Evolutionary conservation across 805 yeast species (phyloP), one percentile per base, ranked within the genome.

Genomic region (Saccharomyces jurei): DNA sequence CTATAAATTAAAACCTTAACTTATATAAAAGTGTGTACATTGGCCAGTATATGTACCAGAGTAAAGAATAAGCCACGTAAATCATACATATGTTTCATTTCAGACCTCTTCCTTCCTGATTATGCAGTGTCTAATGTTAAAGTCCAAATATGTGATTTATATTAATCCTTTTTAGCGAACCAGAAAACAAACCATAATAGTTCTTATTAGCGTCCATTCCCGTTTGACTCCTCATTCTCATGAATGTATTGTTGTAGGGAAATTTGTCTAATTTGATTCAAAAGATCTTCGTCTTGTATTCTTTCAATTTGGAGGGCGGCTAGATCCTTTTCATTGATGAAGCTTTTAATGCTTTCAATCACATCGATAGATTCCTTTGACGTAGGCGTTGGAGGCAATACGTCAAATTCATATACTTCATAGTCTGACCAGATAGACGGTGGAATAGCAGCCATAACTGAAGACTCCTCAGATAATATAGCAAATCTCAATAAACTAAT

Each of bases 391-490:
- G 95, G 94, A 1, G 95, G 91, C 25, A 87, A 66, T 2, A 85
- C 78, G 67, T 87, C 95, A 63, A 79, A 87, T 60, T 87, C 95
- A 63, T 74, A 81, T 14, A 83, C 76, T 53, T 84, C 85, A 53
- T 83, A 76, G 27, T 78, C 65, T 1, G 78, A 77, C 87, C 89
- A 87, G 26, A 85, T 75, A 2, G 69, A 60, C 27, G 75, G 63
- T 0, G 95, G 95, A 26, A 86, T 74, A 59, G 80, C 79, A 1
- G 88, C 87, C 86, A 87, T 82, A 1, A 84, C 77, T 46, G 81
- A 77, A 26, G 81, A 81, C 66, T 86, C 94, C 17, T 86, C 87
- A 0, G 90, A 83, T 46, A 87, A 68, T 31, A 87, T 76, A 2
- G 83, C 84, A 68, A 86, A 85, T 54, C 96, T 75, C 11, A 86